phyloP scores from a whole-genome alignment of 106 monocot species.

The Dendrobium huoshanense region DNA sequence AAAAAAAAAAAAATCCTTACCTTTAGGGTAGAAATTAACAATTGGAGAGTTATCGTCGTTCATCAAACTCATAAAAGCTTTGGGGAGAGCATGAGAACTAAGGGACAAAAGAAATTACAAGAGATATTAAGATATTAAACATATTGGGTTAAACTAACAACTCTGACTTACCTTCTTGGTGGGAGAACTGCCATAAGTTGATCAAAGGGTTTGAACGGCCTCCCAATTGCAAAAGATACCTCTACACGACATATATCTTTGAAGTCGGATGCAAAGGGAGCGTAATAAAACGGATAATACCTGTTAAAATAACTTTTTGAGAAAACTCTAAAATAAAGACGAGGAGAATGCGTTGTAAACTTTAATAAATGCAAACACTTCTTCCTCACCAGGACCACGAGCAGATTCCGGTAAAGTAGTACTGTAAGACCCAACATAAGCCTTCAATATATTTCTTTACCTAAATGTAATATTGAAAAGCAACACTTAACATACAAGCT shows the following conservation, averaged over 20 bases:
- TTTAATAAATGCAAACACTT: background rate
- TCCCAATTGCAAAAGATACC: slow-evolving; percentile 20
- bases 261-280: slow-evolving; percentile 51
- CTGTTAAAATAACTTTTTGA: slow-evolving; percentile 11
- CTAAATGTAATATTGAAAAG: slow-evolving; percentile 9
- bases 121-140: background rate
- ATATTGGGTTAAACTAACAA: background rate
- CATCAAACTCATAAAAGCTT: slow-evolving; percentile 33
- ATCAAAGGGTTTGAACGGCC: slow-evolving; percentile 48
- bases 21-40: slow-evolving; percentile 37
- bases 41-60: slow-evolving; percentile 22
- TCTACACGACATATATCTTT: slow-evolving; percentile 6
- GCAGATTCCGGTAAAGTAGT: slow-evolving; percentile 37
- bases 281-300: slow-evolving; percentile 56
- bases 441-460: slow-evolving; percentile 48
- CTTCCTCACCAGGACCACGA: slow-evolving; percentile 43
- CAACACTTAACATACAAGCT: background rate
- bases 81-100: slow-evolving; percentile 39
- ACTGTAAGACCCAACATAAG: slow-evolving; percentile 47
- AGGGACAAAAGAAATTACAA: background rate
- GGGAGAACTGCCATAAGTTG: slow-evolving; percentile 65
- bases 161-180: slow-evolving; percentile 28
- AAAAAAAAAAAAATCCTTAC: slow-evolving; percentile 15
- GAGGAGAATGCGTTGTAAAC: background rate
- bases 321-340: background rate